These are phyloP conservation scores for Calocybe indica DNA, from an alignment of 768 basidiomycete genomes.

Conservation along the genomic window DNA sequence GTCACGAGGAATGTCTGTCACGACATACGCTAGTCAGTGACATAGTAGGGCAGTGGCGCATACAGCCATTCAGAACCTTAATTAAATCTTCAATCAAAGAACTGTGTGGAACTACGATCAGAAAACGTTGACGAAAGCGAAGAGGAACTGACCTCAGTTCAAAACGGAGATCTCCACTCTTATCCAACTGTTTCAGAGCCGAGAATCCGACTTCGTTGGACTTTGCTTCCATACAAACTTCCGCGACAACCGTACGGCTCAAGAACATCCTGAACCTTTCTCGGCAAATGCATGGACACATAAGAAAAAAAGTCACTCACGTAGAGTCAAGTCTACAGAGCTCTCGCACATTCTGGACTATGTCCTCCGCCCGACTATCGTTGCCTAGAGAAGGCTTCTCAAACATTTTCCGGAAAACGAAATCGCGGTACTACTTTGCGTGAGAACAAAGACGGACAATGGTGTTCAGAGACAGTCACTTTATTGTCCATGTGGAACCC, in stretches of 20 bases:
- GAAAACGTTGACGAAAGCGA: not conserved
- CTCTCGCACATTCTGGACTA: conserved; percentile 65
- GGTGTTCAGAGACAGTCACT: conserved; percentile 27
- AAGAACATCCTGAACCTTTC: conserved; percentile 62
- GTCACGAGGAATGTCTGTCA: conserved; percentile 63
- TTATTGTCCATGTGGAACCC: conserved; percentile 78
- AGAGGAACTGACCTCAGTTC: conserved; percentile 47
- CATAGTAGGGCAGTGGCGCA: not conserved
- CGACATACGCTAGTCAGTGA: conserved; percentile 6
- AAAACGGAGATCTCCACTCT: conserved; percentile 60
- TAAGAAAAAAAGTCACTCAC: conserved; percentile 30
- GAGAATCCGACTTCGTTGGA: conserved; percentile 62
- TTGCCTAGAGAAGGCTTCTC: conserved; percentile 47
- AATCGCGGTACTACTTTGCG: conserved; percentile 62
- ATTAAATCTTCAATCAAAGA: conserved; percentile 59
- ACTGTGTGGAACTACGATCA: conserved; percentile 19
- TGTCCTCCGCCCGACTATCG: conserved; percentile 54
- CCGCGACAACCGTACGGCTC: conserved; percentile 76
- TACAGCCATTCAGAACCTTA: conserved; percentile 37
- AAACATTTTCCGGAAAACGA: conserved; percentile 86
- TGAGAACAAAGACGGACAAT: conserved; percentile 1
- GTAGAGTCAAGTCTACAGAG: conserved; percentile 62
- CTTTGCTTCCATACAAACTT: conserved; percentile 78
- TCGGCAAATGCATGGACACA: conserved; percentile 4
- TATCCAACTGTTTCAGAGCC: conserved; percentile 64